These are phyloP conservation scores for Saccharomycopsis fodiens DNA, from an alignment of 805 yeast genomes.

Conservation along the genomic window DNA sequence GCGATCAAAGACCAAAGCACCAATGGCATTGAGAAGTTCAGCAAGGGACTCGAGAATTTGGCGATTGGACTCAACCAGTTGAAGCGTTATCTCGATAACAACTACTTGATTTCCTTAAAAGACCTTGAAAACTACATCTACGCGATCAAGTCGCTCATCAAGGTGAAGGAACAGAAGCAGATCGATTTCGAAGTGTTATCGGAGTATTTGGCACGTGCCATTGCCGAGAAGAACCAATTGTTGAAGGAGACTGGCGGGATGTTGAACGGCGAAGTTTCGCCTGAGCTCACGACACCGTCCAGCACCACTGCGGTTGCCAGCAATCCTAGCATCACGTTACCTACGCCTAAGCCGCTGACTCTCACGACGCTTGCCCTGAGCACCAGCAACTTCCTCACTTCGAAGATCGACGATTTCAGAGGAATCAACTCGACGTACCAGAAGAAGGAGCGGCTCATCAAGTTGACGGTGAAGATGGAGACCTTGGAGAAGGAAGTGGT, in stretches of 20 bases:
- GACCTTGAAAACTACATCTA: constrained; percentile 79
- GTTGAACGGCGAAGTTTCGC: constrained; percentile 5
- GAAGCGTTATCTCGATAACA: constrained; percentile 57
- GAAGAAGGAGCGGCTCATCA: constrained; percentile 44
- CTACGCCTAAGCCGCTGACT: constrained; percentile 20
- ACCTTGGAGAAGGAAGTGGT: constrained; percentile 44
- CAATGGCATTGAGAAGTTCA: constrained; percentile 29
- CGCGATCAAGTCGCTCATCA: constrained; percentile 60
- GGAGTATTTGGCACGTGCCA: constrained; percentile 69
- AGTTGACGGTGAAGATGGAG: constrained; percentile 42
- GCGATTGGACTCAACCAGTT: constrained; percentile 36
- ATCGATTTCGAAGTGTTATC: constrained; percentile 82
- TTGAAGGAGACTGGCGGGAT: constrained; percentile 31
- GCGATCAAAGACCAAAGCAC: constrained; percentile 28
- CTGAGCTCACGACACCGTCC: constrained; percentile 11
- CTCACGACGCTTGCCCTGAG: constrained; percentile 16
- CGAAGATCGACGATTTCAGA: constrained; percentile 52
- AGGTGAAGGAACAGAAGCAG: constrained; percentile 83
- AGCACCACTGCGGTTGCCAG: constrained; percentile 15
- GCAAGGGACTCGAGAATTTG: constrained; percentile 38
- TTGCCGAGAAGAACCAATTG: constrained; percentile 51
- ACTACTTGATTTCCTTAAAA: constrained; percentile 72
- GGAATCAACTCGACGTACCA: constrained; percentile 41
- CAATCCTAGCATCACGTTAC: constrained; percentile 16
- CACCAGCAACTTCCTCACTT: constrained; percentile 40